Conservation (phyloP, 2,329 filamentous ascomycete species). For the Thermoascus crustaceus region DNA sequence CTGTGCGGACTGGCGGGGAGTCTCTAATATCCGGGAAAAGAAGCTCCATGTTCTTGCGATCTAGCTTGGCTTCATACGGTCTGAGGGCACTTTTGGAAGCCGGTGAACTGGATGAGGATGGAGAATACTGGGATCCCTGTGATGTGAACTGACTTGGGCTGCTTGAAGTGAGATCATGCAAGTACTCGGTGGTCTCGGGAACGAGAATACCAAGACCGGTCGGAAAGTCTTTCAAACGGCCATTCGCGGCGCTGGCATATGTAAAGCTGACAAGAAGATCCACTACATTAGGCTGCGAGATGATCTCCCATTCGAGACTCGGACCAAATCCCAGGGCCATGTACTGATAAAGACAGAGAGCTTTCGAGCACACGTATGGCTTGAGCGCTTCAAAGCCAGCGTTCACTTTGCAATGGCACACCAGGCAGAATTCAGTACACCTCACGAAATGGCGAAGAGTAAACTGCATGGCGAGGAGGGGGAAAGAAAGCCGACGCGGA, state of each 20-base stretch:
- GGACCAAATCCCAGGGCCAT: slow-evolving; percentile 78
- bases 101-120: neutral
- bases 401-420: slow-evolving; percentile 65
- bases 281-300: slow-evolving; percentile 70
- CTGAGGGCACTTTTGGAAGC: neutral
- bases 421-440: slow-evolving; percentile 79
- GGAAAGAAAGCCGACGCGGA: slow-evolving; percentile 42
- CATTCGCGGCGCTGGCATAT: slow-evolving; percentile 48
- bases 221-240: slow-evolving; percentile 46
- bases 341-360: slow-evolving; percentile 79
- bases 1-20: slow-evolving; percentile 32
- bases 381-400: slow-evolving; percentile 49
- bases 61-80: slow-evolving; percentile 19
- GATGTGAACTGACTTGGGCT: neutral
- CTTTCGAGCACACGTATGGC: slow-evolving; percentile 63
- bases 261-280: slow-evolving; percentile 80
- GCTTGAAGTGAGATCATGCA: slow-evolving; percentile 8
- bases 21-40: slow-evolving; percentile 26
- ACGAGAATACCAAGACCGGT: slow-evolving; percentile 49
- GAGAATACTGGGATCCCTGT: too few relatives aligned
- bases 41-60: slow-evolving; percentile 34
- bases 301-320: slow-evolving; percentile 75
- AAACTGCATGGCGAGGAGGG: slow-evolving; percentile 62
- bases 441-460: slow-evolving; percentile 66
- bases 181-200: slow-evolving; percentile 22